Base-by-base conservation (phyloP, 2,329 filamentous ascomycete genomes). In the Eurotiales sp. region DNA sequence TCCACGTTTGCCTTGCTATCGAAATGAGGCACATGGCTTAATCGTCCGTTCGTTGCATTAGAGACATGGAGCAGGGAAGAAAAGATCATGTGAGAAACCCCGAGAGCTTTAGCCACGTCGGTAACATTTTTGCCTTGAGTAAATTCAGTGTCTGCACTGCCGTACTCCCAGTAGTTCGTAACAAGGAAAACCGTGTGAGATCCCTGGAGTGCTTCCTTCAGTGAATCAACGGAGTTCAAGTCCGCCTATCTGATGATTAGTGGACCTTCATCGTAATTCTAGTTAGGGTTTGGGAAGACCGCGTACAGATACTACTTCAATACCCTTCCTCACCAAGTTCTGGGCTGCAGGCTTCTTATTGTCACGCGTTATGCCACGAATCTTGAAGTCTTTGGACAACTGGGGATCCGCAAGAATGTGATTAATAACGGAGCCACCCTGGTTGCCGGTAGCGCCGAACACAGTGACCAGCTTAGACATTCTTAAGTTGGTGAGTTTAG, bases 401-500 rank as follows among this genome's bases (percentile, higher is more conserved):
- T 72, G 65, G 0, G 76, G 64, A 59, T 71, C 66, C 17, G 62
- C 56, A 7, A 77, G 69, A 15, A 79, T 61, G 36, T 61, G 57
- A 15, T 68, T 61, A 45, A 80, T 75, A 39, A 84, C 72, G 4
- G 78, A 79, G 55, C 78, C 77, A 42, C 82, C 83, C 66, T 86
- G 82, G 51, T 77, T 75, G 52, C 81, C 80, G 14, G 81, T 84
- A 37, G 80, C 77, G 17, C 81, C 80, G 57, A 84, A 78, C 10
- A 84, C 71, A 37, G 76, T 77, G 61, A 83, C 43, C 12, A 61
- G 50, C 22, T 62, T 62, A n/a, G 53, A 55, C 85, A 52, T 90
- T 86, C 3, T 5, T 8, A 14, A n/a, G n/a, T n/a, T n/a, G n/a
- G n/a, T n/a, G n/a, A n/a, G n/a, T n/a, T n/a, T n/a, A n/a, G n/a